Evolutionary conservation across 345 rosid genomes (phyloP).

Genomic region (Barbarea vulgaris): DNA sequence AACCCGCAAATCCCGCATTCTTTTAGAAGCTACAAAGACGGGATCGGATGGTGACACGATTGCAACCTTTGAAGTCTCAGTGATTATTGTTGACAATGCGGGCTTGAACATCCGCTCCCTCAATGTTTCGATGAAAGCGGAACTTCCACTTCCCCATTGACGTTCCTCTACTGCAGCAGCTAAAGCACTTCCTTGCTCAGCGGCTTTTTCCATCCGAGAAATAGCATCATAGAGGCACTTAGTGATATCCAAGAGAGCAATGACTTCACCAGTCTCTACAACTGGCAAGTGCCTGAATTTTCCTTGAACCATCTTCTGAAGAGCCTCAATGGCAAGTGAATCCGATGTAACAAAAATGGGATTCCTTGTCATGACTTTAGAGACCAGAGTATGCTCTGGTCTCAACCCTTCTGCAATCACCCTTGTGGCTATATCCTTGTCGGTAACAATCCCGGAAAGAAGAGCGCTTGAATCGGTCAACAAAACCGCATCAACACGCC

Average conservation of each 20-base stretch:
- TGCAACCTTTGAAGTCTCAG: conserved; percentile 76
- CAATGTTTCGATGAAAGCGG: conserved; percentile 80
- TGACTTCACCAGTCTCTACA: conserved; percentile 97
- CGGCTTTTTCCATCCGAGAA: conserved; percentile 91
- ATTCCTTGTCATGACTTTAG: conserved; percentile 90
- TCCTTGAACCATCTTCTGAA: conserved; percentile 96
- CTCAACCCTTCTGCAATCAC: conserved; percentile 93
- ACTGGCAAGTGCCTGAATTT: conserved; percentile 96
- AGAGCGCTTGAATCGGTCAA: conserved; percentile 88
- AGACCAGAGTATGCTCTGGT: conserved; percentile 85
- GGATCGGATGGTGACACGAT: conserved; percentile 80
- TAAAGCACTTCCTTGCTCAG: conserved; percentile 92
- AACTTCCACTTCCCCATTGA: conserved; percentile 68
- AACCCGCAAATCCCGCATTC: conserved; percentile 75
- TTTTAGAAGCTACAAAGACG: conserved; percentile 77
- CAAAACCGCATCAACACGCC: conserved; percentile 85
- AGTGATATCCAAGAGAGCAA: conserved; percentile 87
- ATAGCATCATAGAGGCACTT: conserved; percentile 96
- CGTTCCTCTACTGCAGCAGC: conserved; percentile 97
- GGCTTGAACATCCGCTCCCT: conserved; percentile 95
- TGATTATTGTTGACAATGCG: conserved; percentile 73
- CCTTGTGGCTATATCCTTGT: conserved; percentile 81
- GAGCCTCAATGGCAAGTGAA: conserved; percentile 91
- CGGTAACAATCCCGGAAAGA: conserved; percentile 91
- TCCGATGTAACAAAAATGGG: conserved; percentile 86